Base-by-base conservation (phyloP, 805 yeast species). In the Zygosaccharomyces pseudorouxii region DNA sequence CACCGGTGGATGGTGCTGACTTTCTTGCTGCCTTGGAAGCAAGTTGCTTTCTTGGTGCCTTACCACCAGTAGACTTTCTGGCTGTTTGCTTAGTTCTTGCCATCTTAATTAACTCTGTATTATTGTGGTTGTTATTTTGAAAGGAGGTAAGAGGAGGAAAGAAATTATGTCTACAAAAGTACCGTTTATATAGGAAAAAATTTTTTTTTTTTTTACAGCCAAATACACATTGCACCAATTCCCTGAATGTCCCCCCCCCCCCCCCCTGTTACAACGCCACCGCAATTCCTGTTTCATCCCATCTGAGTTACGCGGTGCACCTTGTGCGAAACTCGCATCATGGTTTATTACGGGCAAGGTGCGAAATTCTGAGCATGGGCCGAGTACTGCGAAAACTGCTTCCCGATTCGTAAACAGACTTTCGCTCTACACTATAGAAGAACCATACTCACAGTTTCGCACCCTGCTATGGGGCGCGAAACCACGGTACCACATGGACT, bases 61-160 rank as follows among this genome's bases (percentile, higher is more conserved):
- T 86, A 82, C 95, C 95, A 82, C 95, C 95, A 63, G 95, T 86
- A 58, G 93, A 86, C 74, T 86, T 86, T 86, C 95, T 86, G 66
- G 95, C 93, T 59, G 95, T 86, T 81, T 86, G 95, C 72, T 86
- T 86, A 56, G 95, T 86, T 86, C 93, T 86, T 67, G 95, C 95
- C 95, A 86, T 86, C 70, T 57, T 47, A 60, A 30, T 30, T 43
- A 33, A 42, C 16, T 42, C 6, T 28, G 12, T 47, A 20, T 29
- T 28, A 14, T 39, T 20, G 27, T 37, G 18, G 22, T 31, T 42
- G 20, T 31, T 20, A 41, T 47, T 2, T 8, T 41, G 4, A 9
- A 18, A 20, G n/a, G n/a, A 16, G 11, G 16, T 25, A 28, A 5
- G 33, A 38, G 40, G 27, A 38, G 14, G 11, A 29, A 23, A 23